Evolutionary conservation across 495 filamentous ascomycete species (phyloP).

Genomic region (Platismatia glauca): DNA sequence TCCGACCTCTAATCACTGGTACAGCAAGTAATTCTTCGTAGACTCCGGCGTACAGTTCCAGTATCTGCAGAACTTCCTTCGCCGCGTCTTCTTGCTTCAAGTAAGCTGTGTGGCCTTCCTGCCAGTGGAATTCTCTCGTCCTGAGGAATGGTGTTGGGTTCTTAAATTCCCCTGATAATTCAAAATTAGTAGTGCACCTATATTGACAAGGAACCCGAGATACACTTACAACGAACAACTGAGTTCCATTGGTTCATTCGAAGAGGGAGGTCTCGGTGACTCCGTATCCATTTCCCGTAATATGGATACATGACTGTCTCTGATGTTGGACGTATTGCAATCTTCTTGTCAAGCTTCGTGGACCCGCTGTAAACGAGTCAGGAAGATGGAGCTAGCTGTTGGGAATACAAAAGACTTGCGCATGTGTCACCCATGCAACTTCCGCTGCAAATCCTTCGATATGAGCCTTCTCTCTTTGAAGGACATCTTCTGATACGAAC

Average conservation of each 20-base stretch:
- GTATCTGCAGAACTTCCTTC: conserved; percentile 80
- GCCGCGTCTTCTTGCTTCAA: conserved; percentile 66
- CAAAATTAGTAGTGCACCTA: background rate
- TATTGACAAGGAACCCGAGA: background rate
- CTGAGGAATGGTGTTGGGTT: conserved; percentile 91
- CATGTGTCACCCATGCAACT: conserved; percentile 96
- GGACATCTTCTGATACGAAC: conserved; percentile 81
- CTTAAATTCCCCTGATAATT: conserved; percentile 70
- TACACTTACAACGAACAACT: background rate
- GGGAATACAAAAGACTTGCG: conserved; percentile 44
- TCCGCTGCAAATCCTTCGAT: conserved; percentile 97
- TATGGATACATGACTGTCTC: conserved; percentile 94
- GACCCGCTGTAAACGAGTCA: conserved; percentile 51
- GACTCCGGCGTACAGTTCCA: conserved; percentile 83
- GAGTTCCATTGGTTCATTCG: conserved; percentile 97
- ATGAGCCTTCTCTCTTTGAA: conserved; percentile 93
- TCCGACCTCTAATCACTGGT: conserved; percentile 80
- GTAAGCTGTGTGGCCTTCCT: conserved; percentile 96
- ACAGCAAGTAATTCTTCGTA: conserved; percentile 92
- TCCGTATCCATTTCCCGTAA: conserved; percentile 93
- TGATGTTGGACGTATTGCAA: conserved; percentile 91
- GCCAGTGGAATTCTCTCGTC: conserved; percentile 93
- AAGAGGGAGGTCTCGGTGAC: conserved; percentile 86
- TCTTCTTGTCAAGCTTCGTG: conserved; percentile 84
- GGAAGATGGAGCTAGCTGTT: conserved; percentile 16